Evolutionary conservation across 768 basidiomycete species (phyloP), one percentile per base, ranked within the genome.

Genomic region (Leccinum fibrillosum): DNA sequence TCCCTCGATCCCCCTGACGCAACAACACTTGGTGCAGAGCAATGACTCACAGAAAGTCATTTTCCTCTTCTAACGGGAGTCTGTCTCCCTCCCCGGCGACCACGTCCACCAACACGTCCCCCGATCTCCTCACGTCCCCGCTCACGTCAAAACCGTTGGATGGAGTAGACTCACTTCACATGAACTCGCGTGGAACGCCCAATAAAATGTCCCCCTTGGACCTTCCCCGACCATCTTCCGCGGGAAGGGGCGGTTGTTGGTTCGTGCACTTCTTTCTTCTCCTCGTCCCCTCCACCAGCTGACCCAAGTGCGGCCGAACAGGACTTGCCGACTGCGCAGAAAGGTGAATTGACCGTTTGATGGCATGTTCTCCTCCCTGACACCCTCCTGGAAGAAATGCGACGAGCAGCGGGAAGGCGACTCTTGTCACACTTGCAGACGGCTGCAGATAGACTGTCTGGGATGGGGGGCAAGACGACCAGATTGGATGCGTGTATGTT

Each of bases 391-490:
- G 5, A 70, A 92, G 90, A 93, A 93, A 89, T 93, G 90, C 72
- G 90, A 93, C 71, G 90, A 93, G 66, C 86, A 90, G 63, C 84
- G 89, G 62, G 86, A 88, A 67, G 86, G 84, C 59, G 84, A 89
- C 72, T 88, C 90, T 2, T 93, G 90, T 74, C 80, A 83, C 64
- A 93, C 91, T 1, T 93, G 91, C 71, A 80, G 83, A 58, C 88
- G 91, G 52, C 78, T 93, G 37, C 86, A 86, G 50, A 90, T 93
- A 66, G 80, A 88, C 53, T 93, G 91, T 73, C 78, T 93, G 4
- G 91, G 91, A 12, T 93, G 91, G 91, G 91, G 91, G 4, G 77
- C 86, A 8, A 88, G 82, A 67, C 82, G 91, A 53, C 91, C 90
- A n/a, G 90, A 92, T 56, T 92, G 90, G 90, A 90, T 92, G 89